Percentiles rank a stretch among this genome's conserved stretches.
phyloP scores from a whole-genome alignment of 208 protist genomes.

The Trypanosoma grayi region DNA sequence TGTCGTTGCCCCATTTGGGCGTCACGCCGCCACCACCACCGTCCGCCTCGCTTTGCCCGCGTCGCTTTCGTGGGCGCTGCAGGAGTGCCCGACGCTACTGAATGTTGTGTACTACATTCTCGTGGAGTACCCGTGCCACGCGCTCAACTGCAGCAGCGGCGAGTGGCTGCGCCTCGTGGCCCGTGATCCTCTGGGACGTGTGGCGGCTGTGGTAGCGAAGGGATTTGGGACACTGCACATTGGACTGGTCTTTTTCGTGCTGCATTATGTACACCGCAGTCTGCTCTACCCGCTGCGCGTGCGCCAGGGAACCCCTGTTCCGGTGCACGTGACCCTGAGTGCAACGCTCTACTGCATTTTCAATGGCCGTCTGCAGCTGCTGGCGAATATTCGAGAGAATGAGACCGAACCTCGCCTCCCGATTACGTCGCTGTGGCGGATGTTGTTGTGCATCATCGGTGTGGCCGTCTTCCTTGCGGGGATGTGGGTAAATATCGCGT shows the following conservation, averaged over 20 bases:
- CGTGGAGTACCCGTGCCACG: conserved; percentile 42
- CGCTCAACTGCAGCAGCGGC: conserved; percentile 18
- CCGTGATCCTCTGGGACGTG: conserved; percentile 15
- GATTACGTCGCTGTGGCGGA: conserved; percentile 4
- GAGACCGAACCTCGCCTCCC: neutral
- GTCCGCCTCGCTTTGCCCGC: conserved; percentile 37
- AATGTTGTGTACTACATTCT: conserved; percentile 63
- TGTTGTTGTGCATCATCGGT: conserved; percentile 29
- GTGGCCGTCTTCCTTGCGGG: conserved; percentile 45
- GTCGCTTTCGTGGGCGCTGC: conserved; percentile 52
- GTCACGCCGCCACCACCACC: conserved; percentile 17
- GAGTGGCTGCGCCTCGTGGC: conserved; percentile 5
- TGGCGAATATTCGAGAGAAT: conserved; percentile 33
- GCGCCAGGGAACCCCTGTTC: conserved; percentile 31
- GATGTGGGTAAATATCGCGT: conserved; percentile 41
- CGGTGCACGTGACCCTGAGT: conserved; percentile 45
- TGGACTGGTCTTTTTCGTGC: conserved; percentile 51
- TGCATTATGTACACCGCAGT: conserved; percentile 76
- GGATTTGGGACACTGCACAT: conserved; percentile 30
- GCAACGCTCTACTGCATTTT: conserved; percentile 76
- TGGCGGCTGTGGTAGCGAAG: conserved; percentile 12
- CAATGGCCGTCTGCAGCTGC: conserved; percentile 75
- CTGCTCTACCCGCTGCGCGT: conserved; percentile 58
- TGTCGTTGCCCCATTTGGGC: conserved; percentile 25
- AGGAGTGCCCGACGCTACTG: conserved; percentile 70